Evolutionary conservation across 345 rosid species (phyloP), one percentile per base, ranked within the genome.

Genomic region (Moricandia arvensis): DNA sequence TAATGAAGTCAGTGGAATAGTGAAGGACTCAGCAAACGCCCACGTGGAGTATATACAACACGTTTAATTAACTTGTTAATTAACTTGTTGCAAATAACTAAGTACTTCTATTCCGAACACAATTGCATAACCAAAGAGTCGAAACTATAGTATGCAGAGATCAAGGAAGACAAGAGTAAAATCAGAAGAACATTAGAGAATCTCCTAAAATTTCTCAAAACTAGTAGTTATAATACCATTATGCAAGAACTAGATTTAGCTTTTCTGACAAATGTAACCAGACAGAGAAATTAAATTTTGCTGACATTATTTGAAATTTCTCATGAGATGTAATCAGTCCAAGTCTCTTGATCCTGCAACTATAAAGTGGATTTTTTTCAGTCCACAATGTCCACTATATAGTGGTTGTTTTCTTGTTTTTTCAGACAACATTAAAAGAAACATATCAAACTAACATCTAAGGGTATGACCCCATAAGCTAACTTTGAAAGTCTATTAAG

Each of bases 101-200:
- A 71, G 82, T 73, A 81, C 89, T 26, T 35, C 9, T 72, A 88
- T 88, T 29, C 57, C 43, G 38, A 31, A 54, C 11, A 49, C 27
- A 9, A n/a, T 5, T 10, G n/a, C 7, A 41, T 15, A 33, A 8
- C 29, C 33, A 61, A 4, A 6, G 13, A 4, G 9, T 15, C 38
- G 12, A 41, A n/a, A 15, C 15, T 24, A 18, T 64, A 72, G 2
- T 43, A 5, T 6, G 68, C 68, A 15, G 62, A 68, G 68, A 68
- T 4, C 57, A 75, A 68, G 69, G 8, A 0, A 12, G 35, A 68
- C 43, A 63, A 75, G 43, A 37, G 74, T 27, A 69, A 17, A 18
- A 30, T 9, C 27, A 5, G 0, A 12, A 30, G 75, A 76, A 17
- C 51, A 18, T 54, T 63, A 34, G 59, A 30, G 0, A 55, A 54